Evolutionary conservation across 768 basidiomycete genomes (phyloP).

Genomic region (Leccinum subtestaceum): DNA sequence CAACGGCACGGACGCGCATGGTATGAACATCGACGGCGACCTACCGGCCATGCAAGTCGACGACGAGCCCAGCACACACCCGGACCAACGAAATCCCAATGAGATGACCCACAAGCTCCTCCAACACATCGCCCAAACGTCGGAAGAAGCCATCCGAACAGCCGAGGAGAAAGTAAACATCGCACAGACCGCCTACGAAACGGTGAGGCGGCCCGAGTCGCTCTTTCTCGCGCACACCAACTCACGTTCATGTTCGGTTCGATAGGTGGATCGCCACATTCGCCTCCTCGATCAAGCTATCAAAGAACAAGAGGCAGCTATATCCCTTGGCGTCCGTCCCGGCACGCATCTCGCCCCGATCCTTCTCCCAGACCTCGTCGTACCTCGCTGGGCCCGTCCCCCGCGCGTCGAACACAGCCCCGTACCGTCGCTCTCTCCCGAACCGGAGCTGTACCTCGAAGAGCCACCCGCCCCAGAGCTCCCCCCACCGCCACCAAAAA

Average conservation of each 20-base stretch:
- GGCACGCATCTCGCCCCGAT: constrained; percentile 54
- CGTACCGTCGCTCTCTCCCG: constrained; percentile 35
- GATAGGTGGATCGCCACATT: constrained; percentile 76
- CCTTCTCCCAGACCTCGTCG: constrained; percentile 59
- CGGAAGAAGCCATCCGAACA: constrained; percentile 58
- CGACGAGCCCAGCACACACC: background rate
- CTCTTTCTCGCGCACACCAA: constrained; percentile 4
- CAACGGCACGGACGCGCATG: background rate
- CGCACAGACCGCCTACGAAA: constrained; percentile 66
- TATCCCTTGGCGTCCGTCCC: constrained; percentile 50
- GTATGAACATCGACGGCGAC: constrained; percentile 4
- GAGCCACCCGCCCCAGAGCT: constrained; percentile 11
- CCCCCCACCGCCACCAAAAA: constrained; percentile 14
- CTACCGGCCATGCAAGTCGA: constrained; percentile 10
- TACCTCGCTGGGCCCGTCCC: constrained; percentile 51
- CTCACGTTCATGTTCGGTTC: background rate
- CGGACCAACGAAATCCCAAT: constrained; percentile 22
- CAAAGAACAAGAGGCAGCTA: constrained; percentile 54
- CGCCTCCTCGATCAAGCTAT: constrained; percentile 76
- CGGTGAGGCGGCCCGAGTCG: constrained; percentile 42
- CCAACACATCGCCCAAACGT: constrained; percentile 53
- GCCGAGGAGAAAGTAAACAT: constrained; percentile 79
- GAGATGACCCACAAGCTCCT: constrained; percentile 50
- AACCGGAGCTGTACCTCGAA: constrained; percentile 21
- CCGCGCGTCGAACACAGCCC: constrained; percentile 44